Percentiles rank a stretch among this genome's conserved stretches.
Conservation (phyloP, 2,329 filamentous ascomycete genomes). For the Xylariales sp. region DNA sequence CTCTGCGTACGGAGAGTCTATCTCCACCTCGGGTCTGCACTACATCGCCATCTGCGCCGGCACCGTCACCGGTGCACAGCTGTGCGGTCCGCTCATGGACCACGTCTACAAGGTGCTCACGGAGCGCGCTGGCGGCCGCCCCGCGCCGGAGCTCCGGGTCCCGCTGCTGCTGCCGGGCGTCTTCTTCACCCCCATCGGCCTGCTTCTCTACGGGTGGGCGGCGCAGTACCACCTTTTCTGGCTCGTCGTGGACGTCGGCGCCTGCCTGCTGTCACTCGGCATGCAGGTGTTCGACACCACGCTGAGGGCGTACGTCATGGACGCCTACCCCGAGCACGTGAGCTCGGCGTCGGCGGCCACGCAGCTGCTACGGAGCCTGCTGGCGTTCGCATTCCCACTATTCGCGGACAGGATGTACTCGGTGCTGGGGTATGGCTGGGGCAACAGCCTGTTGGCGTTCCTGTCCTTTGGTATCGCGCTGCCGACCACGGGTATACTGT, state of each 20-base stretch:
- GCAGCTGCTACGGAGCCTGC: background rate
- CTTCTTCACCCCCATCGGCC: constrained; percentile 18
- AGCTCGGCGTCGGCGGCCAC: constrained; percentile 3
- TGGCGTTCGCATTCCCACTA: background rate
- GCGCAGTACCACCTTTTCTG: constrained; percentile 47
- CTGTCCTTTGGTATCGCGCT: too few relatives aligned
- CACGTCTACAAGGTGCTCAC: constrained; percentile 25
- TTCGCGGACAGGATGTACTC: constrained; percentile 1
- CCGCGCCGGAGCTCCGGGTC: background rate
- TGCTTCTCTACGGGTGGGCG: constrained; percentile 32
- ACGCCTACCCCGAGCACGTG: constrained; percentile 15
- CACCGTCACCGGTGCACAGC: constrained; percentile 28
- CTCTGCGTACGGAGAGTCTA: constrained; percentile 38
- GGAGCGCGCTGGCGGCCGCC: constrained; percentile 5
- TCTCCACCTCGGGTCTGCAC: constrained; percentile 39
- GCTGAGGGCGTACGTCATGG: constrained; percentile 16
- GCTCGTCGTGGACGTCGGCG: constrained; percentile 56
- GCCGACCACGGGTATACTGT: too few relatives aligned
- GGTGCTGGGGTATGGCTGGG: background rate
- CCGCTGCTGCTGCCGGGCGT: background rate
- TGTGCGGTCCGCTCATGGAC: constrained; percentile 31
- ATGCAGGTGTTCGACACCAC: too few relatives aligned
- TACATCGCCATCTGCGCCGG: constrained; percentile 48
- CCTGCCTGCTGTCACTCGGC: constrained; percentile 25
- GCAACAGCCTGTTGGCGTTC: background rate